Evolutionary conservation across 352 stramenopile species (phyloP), one percentile per base, ranked within the genome.

Genomic region (Globisporangium cylindrosporum): DNA sequence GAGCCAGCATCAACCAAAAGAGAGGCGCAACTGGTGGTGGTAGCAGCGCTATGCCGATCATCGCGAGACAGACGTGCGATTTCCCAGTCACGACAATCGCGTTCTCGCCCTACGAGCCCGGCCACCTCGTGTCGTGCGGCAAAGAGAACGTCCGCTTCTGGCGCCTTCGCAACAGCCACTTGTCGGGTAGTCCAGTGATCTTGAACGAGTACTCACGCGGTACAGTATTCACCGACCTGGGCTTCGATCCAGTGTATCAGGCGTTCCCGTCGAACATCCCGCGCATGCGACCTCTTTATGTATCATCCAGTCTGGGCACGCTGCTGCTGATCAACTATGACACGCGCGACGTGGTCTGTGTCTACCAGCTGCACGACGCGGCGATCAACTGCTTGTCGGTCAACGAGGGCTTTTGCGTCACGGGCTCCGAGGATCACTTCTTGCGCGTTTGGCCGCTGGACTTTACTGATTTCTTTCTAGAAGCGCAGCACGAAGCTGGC

Each of bases 71-170:
- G 74, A 92, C 92, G 7, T 96, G 83, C 14, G 91, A 97, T 57
- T 97, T 96, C 43, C 73, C 81, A 7, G 82, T 98, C 58, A 66
- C 76, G 18, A 75, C 68, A 0, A 79, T 94, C 36, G 75, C 76
- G 15, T 98, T 97, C 57, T 96, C 89, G 1, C 90, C 89, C 0
- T 97, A 95, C 62, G 91, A 97, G 22, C 18, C 61, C 1, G 77
- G 82, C 22, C 82, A 93, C 38, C 80, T 98, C 7, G 86, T 98
- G 18, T 95, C 89, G 1, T 97, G 90, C 68, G 93, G 93, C 4
- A 84, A 86, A 18, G 92, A 98, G 66, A 98, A 97, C 73, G 76
- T 98, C n/a, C 88, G 92, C 2, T 97, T 97, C 59, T 98, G 91
- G 92, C 89, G 91, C 5, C 66, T 97, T 6, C 69, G 72, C 59